These are phyloP conservation scores for button mushroom (Agaricus bisporus) DNA, from an alignment of 768 basidiomycete species.

Conservation along the genomic window DNA sequence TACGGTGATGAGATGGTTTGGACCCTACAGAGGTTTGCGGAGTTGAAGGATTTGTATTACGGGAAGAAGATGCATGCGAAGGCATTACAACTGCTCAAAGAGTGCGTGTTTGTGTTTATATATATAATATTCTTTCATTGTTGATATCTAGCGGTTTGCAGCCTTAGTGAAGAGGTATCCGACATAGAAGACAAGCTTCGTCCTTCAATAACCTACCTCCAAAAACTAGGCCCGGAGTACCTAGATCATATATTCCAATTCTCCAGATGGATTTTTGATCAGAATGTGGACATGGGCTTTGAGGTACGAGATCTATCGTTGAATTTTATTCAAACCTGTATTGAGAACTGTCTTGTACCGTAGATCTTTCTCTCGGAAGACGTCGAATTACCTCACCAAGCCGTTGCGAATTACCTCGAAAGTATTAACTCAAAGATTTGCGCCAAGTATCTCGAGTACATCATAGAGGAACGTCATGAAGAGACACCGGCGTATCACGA, in stretches of 20 bases:
- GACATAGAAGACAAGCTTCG: slow-evolving; percentile 74
- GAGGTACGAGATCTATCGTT: slow-evolving; percentile 38
- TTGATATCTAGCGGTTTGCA: slow-evolving; percentile 22
- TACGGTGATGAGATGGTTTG: background rate
- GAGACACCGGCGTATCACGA: slow-evolving; percentile 71
- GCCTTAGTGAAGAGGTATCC: slow-evolving; percentile 72
- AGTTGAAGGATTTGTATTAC: slow-evolving; percentile 86
- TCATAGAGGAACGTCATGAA: slow-evolving; percentile 73
- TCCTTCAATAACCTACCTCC: slow-evolving; percentile 86
- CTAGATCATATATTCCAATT: slow-evolving; percentile 76
- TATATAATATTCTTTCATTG: background rate
- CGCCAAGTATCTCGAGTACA: slow-evolving; percentile 76
- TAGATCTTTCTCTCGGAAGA: slow-evolving; percentile 97
- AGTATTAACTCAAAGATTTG: slow-evolving; percentile 63
- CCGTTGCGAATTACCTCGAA: slow-evolving; percentile 76
- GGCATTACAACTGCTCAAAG: slow-evolving; percentile 75
- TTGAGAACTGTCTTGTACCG: background rate
- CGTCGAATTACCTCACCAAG: slow-evolving; percentile 75
- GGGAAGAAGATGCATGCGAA: slow-evolving; percentile 95
- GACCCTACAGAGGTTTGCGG: slow-evolving; percentile 71
- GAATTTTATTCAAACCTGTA: background rate
- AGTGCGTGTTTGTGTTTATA: slow-evolving; percentile 45
- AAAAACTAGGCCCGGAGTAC: slow-evolving; percentile 82
- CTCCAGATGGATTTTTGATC: slow-evolving; percentile 81
- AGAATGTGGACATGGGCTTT: slow-evolving; percentile 67